Conservation (phyloP, 192 early-diverging fungal species). For the Backusella tarrabulga region DNA sequence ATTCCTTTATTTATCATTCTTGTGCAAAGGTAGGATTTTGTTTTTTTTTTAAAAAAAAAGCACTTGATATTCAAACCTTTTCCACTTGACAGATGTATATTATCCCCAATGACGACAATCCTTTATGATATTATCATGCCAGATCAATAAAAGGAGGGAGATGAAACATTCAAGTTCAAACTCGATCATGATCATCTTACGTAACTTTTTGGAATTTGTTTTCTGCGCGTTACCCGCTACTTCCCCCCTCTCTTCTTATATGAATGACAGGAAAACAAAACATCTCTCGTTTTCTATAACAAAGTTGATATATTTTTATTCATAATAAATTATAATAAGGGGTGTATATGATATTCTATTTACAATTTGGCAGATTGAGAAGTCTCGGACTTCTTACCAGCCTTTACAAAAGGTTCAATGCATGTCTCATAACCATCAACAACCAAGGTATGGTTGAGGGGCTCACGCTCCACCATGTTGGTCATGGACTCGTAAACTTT, state of each 20-base stretch:
- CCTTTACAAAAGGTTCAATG: constrained; percentile 33
- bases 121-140: not conserved
- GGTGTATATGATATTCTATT: not conserved
- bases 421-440: constrained; percentile 55
- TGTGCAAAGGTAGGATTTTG: not conserved
- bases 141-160: not conserved
- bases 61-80: not conserved
- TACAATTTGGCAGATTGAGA: constrained; percentile 22
- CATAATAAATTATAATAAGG: not conserved
- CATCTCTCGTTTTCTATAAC: not conserved
- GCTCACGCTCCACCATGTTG: constrained; percentile 72
- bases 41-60: not conserved
- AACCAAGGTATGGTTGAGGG: constrained; percentile 67
- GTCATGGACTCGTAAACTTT: constrained; percentile 79
- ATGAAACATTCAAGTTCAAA: not conserved
- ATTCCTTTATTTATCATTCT: not conserved
- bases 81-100: not conserved
- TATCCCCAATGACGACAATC: not conserved
- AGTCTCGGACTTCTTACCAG: constrained; percentile 18
- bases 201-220: not conserved
- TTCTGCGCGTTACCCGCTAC: not conserved
- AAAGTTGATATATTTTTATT: not conserved
- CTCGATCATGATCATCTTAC: not conserved
- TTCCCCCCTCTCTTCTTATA: too few relatives aligned
- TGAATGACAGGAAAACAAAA: not conserved